Base-by-base conservation (phyloP, 345 rosid species). In the Bruguiera gymnorhiza region DNA sequence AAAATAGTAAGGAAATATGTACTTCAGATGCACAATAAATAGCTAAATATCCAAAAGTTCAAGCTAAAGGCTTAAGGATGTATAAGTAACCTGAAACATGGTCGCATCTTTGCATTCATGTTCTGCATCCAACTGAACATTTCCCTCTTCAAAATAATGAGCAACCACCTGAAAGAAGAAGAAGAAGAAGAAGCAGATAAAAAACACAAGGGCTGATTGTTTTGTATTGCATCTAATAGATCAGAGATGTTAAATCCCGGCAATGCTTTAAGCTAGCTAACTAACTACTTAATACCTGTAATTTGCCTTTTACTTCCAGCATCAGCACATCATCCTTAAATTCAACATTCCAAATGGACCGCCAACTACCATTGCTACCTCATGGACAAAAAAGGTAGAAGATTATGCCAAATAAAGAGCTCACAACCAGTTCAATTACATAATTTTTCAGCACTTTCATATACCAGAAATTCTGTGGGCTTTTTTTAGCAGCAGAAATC, bases 91-190 rank as follows among this genome's bases (percentile, higher is more conserved):
- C 60, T 56, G 60, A 56, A 56, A 56, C 6, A 56, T 8, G 4
- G 60, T 56, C 1, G 30, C 24, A 56, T 56, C 60, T 56, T 56
- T 56, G 9, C 60, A 56, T 21, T 56, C 30, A 24, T 92, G 87
- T 73, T 85, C 85, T 53, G 99, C 90, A 74, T 90, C 97, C 83
- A 92, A 81, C 76, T 95, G 97, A 72, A 95, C 99, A 86, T 95
- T 95, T 70, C 99, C 98, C 84, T 95, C 98, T 76, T 95, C 99
- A 76, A 92, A 95, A 80, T 92, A 95, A 82, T 95, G 99, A 36
- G 98, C 98, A 32, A 82, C 93, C 74, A 95, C 99, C 99, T 92
- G 83, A 74, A 65, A 68, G 69, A 62, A 48, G 64, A 71, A 68
- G 69, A 62, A 48, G 64, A 71, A 57, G 7, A 52, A 18, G n/a